Percentiles rank a stretch among this genome's conserved stretches.
phyloP scores from a whole-genome alignment of 768 basidiomycete species.

The Trametes maxima region DNA sequence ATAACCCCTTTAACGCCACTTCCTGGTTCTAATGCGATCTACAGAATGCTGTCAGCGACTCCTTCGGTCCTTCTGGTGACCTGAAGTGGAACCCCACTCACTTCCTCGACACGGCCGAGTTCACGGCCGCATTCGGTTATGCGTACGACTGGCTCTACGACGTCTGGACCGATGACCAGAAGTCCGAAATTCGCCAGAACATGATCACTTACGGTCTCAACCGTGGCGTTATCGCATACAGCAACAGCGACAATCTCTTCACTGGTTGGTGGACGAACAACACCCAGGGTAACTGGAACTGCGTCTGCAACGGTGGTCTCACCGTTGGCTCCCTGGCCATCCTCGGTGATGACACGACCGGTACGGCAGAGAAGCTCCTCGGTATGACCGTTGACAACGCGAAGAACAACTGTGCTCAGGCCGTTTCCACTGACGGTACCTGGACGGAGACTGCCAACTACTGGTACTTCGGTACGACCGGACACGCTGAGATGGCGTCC shows the following conservation, averaged over 20 bases:
- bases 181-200: slow-evolving; percentile 62
- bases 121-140: slow-evolving; percentile 85
- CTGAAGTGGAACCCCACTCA: slow-evolving; percentile 86
- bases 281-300: slow-evolving; percentile 95
- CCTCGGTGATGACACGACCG: slow-evolving; percentile 78
- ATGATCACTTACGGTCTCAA: slow-evolving; percentile 80
- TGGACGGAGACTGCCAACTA: slow-evolving; percentile 96
- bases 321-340: slow-evolving; percentile 91
- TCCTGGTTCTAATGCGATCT: neutral
- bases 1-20: neutral
- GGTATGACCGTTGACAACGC: slow-evolving; percentile 73
- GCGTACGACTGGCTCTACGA: slow-evolving; percentile 98
- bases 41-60: slow-evolving; percentile 65
- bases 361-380: slow-evolving; percentile 68
- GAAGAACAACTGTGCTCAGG: slow-evolving; percentile 70
- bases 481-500: slow-evolving; percentile 85
- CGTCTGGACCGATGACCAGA: slow-evolving; percentile 75
- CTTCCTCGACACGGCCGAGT: slow-evolving; percentile 93
- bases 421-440: slow-evolving; percentile 71
- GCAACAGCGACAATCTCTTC: slow-evolving; percentile 26
- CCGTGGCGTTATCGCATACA: slow-evolving; percentile 48
- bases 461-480: slow-evolving; percentile 94
- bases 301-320: slow-evolving; percentile 91
- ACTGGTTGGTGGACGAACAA: slow-evolving; percentile 80
- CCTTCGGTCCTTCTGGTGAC: slow-evolving; percentile 64